Conservation (phyloP, 108 stramenopile genomes). For the Epipyxis sp. region DNA sequence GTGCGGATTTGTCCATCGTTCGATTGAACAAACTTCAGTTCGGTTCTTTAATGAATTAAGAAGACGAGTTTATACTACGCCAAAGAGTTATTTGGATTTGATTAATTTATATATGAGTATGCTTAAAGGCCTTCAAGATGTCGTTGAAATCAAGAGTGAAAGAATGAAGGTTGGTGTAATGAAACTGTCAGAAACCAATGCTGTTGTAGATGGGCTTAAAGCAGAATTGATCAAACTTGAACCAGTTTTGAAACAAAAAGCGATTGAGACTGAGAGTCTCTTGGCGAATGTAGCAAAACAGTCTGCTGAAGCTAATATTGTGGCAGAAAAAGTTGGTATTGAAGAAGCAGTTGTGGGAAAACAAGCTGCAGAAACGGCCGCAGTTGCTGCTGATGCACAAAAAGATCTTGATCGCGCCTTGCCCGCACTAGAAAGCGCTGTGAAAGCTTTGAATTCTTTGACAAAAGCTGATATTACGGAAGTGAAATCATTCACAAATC, state of each 20-base stretch:
- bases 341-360: conserved; percentile 57
- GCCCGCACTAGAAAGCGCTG: conserved; percentile 57
- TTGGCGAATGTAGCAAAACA: conserved; percentile 44
- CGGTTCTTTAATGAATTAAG: conserved; percentile 58
- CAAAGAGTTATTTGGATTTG: conserved; percentile 67
- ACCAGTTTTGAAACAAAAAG: conserved; percentile 58
- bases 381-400: conserved; percentile 61
- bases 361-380: conserved; percentile 60
- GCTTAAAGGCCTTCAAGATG: conserved; percentile 48
- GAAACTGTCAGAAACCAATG: conserved; percentile 63
- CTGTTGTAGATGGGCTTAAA: conserved; percentile 57
- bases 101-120: conserved; percentile 57
- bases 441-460: conserved; percentile 53
- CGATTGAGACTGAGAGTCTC: conserved; percentile 52
- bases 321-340: conserved; percentile 44
- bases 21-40: conserved; percentile 45
- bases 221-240: conserved; percentile 55
- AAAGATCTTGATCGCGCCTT: conserved; percentile 60
- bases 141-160: conserved; percentile 45
- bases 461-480: conserved; percentile 62
- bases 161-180: conserved; percentile 58
- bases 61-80: conserved; percentile 64
- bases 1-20: conserved; percentile 57
- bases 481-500: conserved; percentile 61
- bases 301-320: conserved; percentile 48